These are phyloP conservation scores for Chiua virens DNA, from an alignment of 768 basidiomycete genomes.

Conservation along the genomic window DNA sequence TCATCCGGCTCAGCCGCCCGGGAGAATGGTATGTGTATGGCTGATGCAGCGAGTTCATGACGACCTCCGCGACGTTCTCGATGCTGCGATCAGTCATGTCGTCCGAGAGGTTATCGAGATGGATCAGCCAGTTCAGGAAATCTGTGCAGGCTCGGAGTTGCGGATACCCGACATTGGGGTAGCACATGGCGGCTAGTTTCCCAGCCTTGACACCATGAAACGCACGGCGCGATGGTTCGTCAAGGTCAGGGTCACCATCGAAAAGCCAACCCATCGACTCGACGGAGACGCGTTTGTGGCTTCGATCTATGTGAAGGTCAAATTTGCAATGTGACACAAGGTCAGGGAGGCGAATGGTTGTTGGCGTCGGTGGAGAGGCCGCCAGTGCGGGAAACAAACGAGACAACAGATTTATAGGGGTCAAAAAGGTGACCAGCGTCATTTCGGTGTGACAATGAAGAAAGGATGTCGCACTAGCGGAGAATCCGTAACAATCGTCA, in stretches of 20 bases:
- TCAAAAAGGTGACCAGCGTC: too few species aligned
- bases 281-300: conserved; percentile 57
- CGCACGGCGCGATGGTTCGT: conserved; percentile 50
- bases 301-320: conserved; percentile 51
- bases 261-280: conserved; percentile 75
- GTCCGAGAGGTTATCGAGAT: conserved; percentile 78
- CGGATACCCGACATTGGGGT: conserved; percentile 52
- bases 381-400: too few species aligned
- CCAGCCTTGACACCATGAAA: conserved; percentile 75
- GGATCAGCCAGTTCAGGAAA: conserved; percentile 77
- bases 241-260: conserved; percentile 54
- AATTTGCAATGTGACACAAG: conserved; percentile 74
- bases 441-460: too few species aligned
- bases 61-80: conserved; percentile 54
- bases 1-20: conserved; percentile 67
- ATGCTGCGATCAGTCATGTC: conserved; percentile 71
- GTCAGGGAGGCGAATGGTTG: conserved; percentile 68
- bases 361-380: conserved; percentile 22
- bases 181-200: conserved; percentile 52
- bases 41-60: conserved; percentile 70
- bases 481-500: too few species aligned
- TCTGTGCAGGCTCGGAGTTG: conserved; percentile 74
- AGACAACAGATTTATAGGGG: too few species aligned
- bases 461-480: too few species aligned
- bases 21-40: conserved; percentile 56